Evolutionary conservation across 768 basidiomycete genomes (phyloP), one percentile per base, ranked within the genome.

Genomic region (Boletus vermiculosoides): DNA sequence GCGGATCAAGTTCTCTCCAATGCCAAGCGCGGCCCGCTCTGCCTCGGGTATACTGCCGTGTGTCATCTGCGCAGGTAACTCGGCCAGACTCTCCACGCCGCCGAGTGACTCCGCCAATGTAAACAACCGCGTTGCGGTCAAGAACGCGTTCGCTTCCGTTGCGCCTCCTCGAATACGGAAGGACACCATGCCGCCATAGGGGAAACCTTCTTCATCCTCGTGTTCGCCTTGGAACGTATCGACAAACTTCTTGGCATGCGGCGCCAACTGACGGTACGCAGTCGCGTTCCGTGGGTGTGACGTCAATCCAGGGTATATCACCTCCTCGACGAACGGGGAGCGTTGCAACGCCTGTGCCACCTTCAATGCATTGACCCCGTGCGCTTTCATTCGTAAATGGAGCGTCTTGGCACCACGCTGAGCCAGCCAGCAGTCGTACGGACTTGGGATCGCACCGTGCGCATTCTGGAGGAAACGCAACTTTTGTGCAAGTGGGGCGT

Each of bases 331-430:
- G 23, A 80, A 78, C 10, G 78, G 80, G 22, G 72, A 81, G 1
- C 61, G 61, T 55, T 78, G 68, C 4, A 98, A 79, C 10, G 77
- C 82, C 12, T 77, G 74, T 0, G 94, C 93, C 34, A 98, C 78
- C 9, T 76, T 75, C 1, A 98, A 77, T 7, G 92, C 95, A 63
- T 93, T 96, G 41, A 80, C 58, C 3, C 94, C 95, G 61, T 97
- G 94, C 25, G 86, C 83, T 56, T 88, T 84, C 85, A 94, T 91
- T 23, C 96, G 84, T 4, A 98, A 77, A 54, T 88, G 83, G 2
- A 98, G 84, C 11, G 96, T 98, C 79, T 98, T 98, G 56, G 87
- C 82, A 7, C 94, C 94, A 16, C 95, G 84, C 71, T 92, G 89
- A 6, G 89, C 89, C 46, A 98, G 84, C 89, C 91, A 96, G 64